Evolutionary conservation across 1,139 yeast genomes (phyloP), one percentile per base, ranked within the genome.

Genomic region (Pichia sorboxylosa): DNA sequence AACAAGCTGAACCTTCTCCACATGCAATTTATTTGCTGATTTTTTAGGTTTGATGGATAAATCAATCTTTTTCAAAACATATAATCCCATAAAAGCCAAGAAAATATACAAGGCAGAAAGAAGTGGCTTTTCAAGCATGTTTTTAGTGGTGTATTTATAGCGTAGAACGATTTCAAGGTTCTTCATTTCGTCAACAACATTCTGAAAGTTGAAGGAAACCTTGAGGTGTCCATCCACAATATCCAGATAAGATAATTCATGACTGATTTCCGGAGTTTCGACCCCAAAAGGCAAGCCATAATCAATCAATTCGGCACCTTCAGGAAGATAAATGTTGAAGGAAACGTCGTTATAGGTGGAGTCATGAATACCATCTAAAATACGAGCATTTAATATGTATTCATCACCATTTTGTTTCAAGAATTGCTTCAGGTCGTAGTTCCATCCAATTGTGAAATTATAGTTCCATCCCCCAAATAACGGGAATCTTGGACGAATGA

Each of bases 401-500:
- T 67, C 65, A 9, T 56, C 54, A 16, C 54, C 44, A 10, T 29
- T 27, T 13, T 30, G 31, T 20, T 28, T 40, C 37, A 84, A 61
- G 46, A 66, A 74, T 31, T 69, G 59, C 18, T 61, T 51, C 29
- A 85, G 58, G 26, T 64, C 61, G 43, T 73, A 69, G 36, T 78
- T 72, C 95, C 95, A 92, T 6, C 97, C 97, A 48, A 90, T 60
- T 15, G 98, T 90, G 63, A 84, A 90, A 58, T 90, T 85, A 59
- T 85, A 90, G 48, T 77, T 71, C 99, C 99, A 90, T 26, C 87
- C 93, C 31, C 98, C 99, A 58, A 84, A 82, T 7, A 90, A 51
- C 10, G 99, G 99, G 62, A 66, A 90, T 53, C 99, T 69, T 35
- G 98, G 98, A 49, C 69, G 73, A 43, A 90, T 55, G 27, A 76